Conservation (phyloP, 306 rosid genomes). For the Vachellia collinsii region DNA sequence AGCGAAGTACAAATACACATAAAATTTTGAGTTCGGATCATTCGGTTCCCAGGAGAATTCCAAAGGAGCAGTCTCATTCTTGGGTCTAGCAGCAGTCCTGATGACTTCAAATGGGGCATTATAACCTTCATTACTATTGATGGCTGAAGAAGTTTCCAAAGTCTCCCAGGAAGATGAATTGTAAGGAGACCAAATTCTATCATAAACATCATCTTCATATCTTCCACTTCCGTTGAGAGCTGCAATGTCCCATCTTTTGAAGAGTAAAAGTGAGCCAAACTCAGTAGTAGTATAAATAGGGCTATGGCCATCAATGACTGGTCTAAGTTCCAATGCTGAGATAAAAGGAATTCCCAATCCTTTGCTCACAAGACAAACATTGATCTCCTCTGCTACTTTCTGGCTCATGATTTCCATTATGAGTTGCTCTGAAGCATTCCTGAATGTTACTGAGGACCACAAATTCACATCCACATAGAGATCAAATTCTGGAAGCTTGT, state of each 20-base stretch:
- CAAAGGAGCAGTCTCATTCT: slow-evolving; percentile 44
- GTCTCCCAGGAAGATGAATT: slow-evolving; percentile 51
- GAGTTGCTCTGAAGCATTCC: slow-evolving; percentile 52
- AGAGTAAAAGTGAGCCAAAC: slow-evolving; percentile 56
- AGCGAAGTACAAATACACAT: slow-evolving; percentile 57
- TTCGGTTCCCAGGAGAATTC: slow-evolving; percentile 54
- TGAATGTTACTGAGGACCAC: slow-evolving; percentile 56
- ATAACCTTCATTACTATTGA: slow-evolving; percentile 39
- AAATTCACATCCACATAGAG: slow-evolving; percentile 58
- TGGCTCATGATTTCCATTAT: slow-evolving; percentile 48
- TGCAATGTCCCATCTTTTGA: slow-evolving; percentile 56
- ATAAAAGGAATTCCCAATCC: slow-evolving; percentile 73
- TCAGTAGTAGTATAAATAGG: slow-evolving; percentile 53
- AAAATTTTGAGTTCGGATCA: slow-evolving; percentile 46
- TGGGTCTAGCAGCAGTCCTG: slow-evolving; percentile 52
- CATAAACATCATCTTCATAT: slow-evolving; percentile 60
- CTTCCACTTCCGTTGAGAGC: slow-evolving; percentile 54
- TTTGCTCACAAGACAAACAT: slow-evolving; percentile 66
- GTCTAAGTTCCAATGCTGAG: slow-evolving; percentile 73
- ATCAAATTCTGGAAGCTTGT: slow-evolving; percentile 61
- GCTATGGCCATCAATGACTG: slow-evolving; percentile 45
- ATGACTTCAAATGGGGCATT: slow-evolving; percentile 60
- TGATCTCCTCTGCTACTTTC: slow-evolving; percentile 34
- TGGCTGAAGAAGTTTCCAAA: slow-evolving; percentile 38
- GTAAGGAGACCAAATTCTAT: slow-evolving; percentile 57